Conservation (phyloP, 371 early-diverging fungal genomes). For the Enteropsectra breve region DNA sequence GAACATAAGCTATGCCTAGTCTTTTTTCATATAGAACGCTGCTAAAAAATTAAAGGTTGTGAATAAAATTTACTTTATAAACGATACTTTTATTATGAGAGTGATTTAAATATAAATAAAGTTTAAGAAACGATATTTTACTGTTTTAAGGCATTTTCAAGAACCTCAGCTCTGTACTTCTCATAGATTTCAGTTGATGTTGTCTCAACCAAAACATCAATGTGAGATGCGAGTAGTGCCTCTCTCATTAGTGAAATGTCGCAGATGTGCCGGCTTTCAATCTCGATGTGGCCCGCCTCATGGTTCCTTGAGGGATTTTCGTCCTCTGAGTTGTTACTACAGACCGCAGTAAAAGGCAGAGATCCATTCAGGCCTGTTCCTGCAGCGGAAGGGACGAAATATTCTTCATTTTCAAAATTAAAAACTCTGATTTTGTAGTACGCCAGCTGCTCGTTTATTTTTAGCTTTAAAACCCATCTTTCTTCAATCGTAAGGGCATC, state of each 20-base stretch:
- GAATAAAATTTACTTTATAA: no score
- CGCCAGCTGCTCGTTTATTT: slow-evolving; percentile 43
- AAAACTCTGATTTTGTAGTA: slow-evolving; percentile 50
- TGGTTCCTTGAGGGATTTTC: slow-evolving; percentile 19
- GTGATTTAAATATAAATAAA: no score
- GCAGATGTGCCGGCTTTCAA: slow-evolving; percentile 44
- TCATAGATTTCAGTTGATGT: slow-evolving; percentile 59
- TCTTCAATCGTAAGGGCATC: slow-evolving; percentile 54
- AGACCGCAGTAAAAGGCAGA: slow-evolving; percentile 34
- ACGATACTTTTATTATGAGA: no score
- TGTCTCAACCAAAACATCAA: slow-evolving; percentile 48
- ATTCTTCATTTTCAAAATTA: slow-evolving; percentile 43
- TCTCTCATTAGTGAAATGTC: slow-evolving; percentile 51
- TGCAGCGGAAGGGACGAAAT: background rate
- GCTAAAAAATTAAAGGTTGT: no score
- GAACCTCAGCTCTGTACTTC: slow-evolving; percentile 50
- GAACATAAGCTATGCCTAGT: no score
- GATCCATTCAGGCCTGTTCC: slow-evolving; percentile 22
- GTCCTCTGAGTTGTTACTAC: slow-evolving; percentile 3
- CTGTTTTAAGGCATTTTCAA: slow-evolving; percentile 25
- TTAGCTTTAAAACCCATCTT: slow-evolving; percentile 23
- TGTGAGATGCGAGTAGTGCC: slow-evolving; percentile 38
- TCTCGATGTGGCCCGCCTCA: slow-evolving; percentile 26
- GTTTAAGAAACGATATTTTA: no score
- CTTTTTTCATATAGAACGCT: no score